Base-by-base conservation (phyloP, 306 rosid genomes). In the Hippophae gyantsensis region DNA sequence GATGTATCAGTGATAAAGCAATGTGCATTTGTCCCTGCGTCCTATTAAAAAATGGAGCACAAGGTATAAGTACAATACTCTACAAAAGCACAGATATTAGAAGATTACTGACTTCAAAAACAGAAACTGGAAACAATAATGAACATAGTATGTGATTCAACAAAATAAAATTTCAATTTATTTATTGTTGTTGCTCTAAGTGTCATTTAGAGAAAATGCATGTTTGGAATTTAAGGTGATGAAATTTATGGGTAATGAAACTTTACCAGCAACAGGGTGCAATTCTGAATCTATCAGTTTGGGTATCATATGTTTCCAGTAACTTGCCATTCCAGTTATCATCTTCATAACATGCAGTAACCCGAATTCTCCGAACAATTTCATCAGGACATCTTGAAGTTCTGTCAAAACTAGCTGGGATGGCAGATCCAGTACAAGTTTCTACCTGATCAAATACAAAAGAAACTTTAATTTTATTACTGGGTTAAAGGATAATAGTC, bases 371-470 rank as follows among this genome's bases (percentile, higher is more conserved):
- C 81, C 98, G 70, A 52, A 90, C 82, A 66, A 81, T 50, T 73
- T 85, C 96, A 72, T 83, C 95, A 8, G 96, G 96, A 69, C 84
- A 83, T 79, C 98, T 81, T 52, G 89, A 82, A 57, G 78, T 79
- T 61, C 72, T 40, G 67, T 87, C 84, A 64, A 90, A 87, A 49
- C 72, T 64, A 14, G 95, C 87, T 26, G 95, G 95, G 64, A 77
- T 48, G 12, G 81, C 64, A 7, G 59, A 66, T 70, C 98, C 96
- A 6, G 81, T 76, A 23, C 76, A 58, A 62, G 89, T 87, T 63
- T 74, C 83, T 14, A 83, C 80, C 98, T 87, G 82, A 74, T 6
- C 8, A 69, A 62, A 45, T 65, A 68, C 48, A 53, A 27, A 54
- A 32, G 4, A 32, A 32, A 32, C 38, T 32, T 32, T 32, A 2